A percentile compares a stretch with the other conserved stretches of the same genome.
These are phyloP conservation scores for Boletus subcaerulescens DNA, from an alignment of 768 basidiomycete species.

Conservation along the genomic window DNA sequence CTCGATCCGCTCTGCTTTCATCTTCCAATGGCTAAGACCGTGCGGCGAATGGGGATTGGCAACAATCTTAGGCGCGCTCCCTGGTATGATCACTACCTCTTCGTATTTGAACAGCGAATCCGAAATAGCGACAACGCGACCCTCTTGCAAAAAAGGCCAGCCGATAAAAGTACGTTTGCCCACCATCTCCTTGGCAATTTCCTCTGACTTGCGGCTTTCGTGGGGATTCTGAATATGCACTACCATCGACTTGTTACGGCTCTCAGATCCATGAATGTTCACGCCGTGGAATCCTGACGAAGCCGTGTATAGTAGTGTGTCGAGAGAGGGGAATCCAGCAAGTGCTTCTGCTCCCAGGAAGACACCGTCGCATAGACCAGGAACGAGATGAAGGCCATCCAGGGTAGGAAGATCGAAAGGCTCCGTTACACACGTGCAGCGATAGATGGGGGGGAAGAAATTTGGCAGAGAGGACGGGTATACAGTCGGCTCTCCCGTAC, in stretches of 20 bases:
- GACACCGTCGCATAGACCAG: slow-evolving; percentile 87
- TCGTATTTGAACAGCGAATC: slow-evolving; percentile 88
- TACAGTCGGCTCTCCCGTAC: slow-evolving; percentile 52
- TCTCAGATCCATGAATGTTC: slow-evolving; percentile 90
- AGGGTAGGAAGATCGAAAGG: slow-evolving; percentile 88
- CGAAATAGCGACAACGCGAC: slow-evolving; percentile 79
- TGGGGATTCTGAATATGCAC: slow-evolving; percentile 77
- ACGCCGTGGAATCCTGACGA: slow-evolving; percentile 83
- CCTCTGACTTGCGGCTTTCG: slow-evolving; percentile 64
- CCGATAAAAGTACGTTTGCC: slow-evolving; percentile 75
- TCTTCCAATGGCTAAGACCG: slow-evolving; percentile 72
- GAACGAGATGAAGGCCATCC: slow-evolving; percentile 76
- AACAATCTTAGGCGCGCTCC: slow-evolving; percentile 52
- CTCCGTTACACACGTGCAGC: slow-evolving; percentile 77
- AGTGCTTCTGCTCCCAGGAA: slow-evolving; percentile 80
- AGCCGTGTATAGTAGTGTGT: slow-evolving; percentile 80
- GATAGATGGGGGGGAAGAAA: slow-evolving; percentile 86
- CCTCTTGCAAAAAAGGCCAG: slow-evolving; percentile 97
- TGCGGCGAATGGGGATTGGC: slow-evolving; percentile 71
- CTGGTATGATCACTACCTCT: slow-evolving; percentile 53
- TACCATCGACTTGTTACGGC: slow-evolving; percentile 91
- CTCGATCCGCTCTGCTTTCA: slow-evolving; percentile 80
- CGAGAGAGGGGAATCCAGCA: slow-evolving; percentile 94
- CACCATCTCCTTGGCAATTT: slow-evolving; percentile 71
- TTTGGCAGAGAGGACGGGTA: slow-evolving; percentile 94